Percentiles rank a stretch among this genome's conserved stretches.
Evolutionary conservation across 2,329 filamentous ascomycete genomes (phyloP).

Genomic region (Alternaria sp.): DNA sequence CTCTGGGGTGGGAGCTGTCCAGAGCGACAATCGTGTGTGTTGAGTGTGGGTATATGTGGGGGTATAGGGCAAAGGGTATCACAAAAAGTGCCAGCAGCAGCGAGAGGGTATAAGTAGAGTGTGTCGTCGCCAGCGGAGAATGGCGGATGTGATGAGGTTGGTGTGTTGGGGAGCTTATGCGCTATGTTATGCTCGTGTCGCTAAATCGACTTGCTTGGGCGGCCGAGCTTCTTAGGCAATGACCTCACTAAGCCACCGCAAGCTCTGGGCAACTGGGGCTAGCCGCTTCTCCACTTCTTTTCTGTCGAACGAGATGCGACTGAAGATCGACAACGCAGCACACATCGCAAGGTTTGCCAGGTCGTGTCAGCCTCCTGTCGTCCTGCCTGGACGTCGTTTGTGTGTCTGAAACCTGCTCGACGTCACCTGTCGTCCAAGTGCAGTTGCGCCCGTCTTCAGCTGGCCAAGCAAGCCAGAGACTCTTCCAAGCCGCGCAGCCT

Average conservation of each 20-base stretch:
- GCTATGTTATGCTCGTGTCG: slow-evolving; percentile 19
- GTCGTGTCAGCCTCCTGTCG: background rate
- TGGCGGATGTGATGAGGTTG: slow-evolving; percentile 21
- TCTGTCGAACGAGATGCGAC: slow-evolving; percentile 2
- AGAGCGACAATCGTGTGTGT: slow-evolving; percentile 17
- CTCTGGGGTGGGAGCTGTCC: slow-evolving; percentile 15
- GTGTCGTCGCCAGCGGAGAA: slow-evolving; percentile 37
- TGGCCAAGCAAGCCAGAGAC: slow-evolving; percentile 15
- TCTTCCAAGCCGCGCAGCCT: slow-evolving; percentile 13
- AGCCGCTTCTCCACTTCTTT: slow-evolving; percentile 15
- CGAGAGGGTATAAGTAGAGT: slow-evolving; percentile 17
- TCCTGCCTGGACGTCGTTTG: background rate
- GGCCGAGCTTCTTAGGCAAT: slow-evolving; percentile 29
- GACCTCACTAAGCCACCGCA: slow-evolving; percentile 28
- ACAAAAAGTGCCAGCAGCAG: slow-evolving; percentile 26
- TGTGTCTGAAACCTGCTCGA: background rate
- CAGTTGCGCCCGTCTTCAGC: slow-evolving; percentile 3
- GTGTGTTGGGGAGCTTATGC: slow-evolving; percentile 19
- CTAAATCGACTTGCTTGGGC: slow-evolving; percentile 18
- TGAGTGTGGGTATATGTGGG: slow-evolving; percentile 16
- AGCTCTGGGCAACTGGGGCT: slow-evolving; percentile 9
- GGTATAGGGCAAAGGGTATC: slow-evolving; percentile 28
- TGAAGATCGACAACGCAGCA: slow-evolving; percentile 18
- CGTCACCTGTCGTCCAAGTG: background rate
- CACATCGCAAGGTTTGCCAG: background rate